A percentile compares a stretch with the other conserved stretches of the same genome.
phyloP scores from a whole-genome alignment of 352 stramenopile genomes.

The Pythium oligandrum region DNA sequence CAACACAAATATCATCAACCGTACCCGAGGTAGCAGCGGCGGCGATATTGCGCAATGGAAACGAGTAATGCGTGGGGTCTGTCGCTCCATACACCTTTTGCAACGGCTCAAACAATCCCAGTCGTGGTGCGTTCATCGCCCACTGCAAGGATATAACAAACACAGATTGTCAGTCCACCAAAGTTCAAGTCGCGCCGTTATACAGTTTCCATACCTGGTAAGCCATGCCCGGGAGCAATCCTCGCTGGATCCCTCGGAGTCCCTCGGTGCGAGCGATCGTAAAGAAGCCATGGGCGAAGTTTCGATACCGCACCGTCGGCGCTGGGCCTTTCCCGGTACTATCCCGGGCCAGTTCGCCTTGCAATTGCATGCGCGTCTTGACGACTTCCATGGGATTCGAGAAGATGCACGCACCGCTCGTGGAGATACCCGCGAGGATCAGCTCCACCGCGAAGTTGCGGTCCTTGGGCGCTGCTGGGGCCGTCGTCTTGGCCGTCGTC shows the following conservation, averaged over 20 bases:
- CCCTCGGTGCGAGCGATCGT: constrained; percentile 77
- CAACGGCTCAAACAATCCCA: constrained; percentile 76
- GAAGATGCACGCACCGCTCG: constrained; percentile 60
- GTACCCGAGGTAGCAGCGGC: constrained; percentile 66
- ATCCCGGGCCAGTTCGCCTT: constrained; percentile 70
- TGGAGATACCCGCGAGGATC: constrained; percentile 56
- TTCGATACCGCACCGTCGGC: constrained; percentile 63
- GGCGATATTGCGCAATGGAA: constrained; percentile 68
- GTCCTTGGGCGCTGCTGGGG: constrained; percentile 8
- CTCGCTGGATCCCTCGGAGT: constrained; percentile 72
- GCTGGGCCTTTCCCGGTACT: constrained; percentile 17
- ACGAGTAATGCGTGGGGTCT: constrained; percentile 68
- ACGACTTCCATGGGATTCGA: constrained; percentile 90
- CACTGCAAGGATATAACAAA: constrained; percentile 20
- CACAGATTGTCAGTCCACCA: constrained; percentile 3
- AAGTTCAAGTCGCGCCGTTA: neutral
- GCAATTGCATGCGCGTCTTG: constrained; percentile 88
- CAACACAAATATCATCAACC: neutral
- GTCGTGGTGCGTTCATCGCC: constrained; percentile 74
- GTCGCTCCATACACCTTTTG: constrained; percentile 78
- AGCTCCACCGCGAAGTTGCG: constrained; percentile 70
- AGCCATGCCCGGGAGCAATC: constrained; percentile 65
- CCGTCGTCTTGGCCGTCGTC: neutral
- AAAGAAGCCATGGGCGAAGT: constrained; percentile 84
- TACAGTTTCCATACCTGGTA: constrained; percentile 46